Evolutionary conservation across 2,329 filamentous ascomycete genomes (phyloP).

Genomic region (Penicillium sumatraense): DNA sequence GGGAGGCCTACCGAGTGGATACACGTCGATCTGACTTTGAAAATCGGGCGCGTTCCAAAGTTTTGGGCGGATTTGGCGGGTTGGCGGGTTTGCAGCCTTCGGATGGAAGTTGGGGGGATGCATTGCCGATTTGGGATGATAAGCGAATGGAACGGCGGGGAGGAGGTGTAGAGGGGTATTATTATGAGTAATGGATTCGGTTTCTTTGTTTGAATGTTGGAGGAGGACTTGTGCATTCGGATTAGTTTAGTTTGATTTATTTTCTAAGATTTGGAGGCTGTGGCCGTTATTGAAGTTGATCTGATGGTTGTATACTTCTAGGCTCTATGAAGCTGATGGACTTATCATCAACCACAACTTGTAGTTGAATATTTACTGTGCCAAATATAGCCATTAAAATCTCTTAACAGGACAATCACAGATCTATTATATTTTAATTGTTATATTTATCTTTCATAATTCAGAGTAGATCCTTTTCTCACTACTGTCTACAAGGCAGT

Average conservation of each 20-base stretch:
- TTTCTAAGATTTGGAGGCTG: background rate
- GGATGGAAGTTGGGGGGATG: background rate
- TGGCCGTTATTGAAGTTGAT: too few relatives aligned
- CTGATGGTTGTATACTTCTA: background rate
- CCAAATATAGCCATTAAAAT: too few relatives aligned
- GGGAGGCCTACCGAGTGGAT: conserved; percentile 18
- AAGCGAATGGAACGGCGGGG: background rate
- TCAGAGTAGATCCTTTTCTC: background rate
- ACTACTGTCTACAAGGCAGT: background rate
- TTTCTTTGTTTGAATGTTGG: background rate
- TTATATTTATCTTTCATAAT: background rate
- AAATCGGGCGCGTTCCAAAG: background rate
- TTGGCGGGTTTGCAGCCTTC: background rate
- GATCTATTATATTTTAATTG: too few relatives aligned
- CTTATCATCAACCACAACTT: too few relatives aligned
- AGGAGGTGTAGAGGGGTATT: background rate
- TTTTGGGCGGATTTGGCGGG: background rate
- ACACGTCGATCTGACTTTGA: background rate
- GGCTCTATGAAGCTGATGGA: too few relatives aligned
- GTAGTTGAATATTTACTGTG: too few relatives aligned
- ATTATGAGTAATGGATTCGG: background rate
- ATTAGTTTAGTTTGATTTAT: too few relatives aligned
- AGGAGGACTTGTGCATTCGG: background rate
- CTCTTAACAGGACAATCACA: too few relatives aligned
- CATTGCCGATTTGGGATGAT: conserved; percentile 2